phyloP scores from a whole-genome alignment of 441 rosid genomes.

The Viola pubescens region DNA sequence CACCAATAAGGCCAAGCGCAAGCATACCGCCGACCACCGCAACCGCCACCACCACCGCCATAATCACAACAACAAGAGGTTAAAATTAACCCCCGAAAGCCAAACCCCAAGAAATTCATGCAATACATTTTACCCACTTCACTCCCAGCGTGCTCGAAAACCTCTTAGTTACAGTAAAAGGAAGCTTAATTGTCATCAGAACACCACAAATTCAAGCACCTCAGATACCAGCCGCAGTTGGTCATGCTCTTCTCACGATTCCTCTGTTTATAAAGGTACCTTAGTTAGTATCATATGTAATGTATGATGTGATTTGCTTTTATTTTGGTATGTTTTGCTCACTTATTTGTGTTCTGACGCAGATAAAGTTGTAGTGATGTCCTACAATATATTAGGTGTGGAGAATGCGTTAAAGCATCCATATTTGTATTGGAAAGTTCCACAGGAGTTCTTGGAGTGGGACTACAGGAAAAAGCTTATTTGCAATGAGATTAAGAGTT shows the following conservation, averaged over 20 bases:
- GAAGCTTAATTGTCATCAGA: slow-evolving; percentile 21
- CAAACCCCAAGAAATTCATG: slow-evolving; percentile 19
- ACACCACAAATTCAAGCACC: slow-evolving; percentile 9
- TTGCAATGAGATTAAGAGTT: slow-evolving; percentile 51
- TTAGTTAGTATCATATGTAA: too few relatives aligned
- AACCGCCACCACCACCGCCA: too few relatives aligned
- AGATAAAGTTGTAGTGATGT: slow-evolving; percentile 71
- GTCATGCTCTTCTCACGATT: slow-evolving; percentile 48
- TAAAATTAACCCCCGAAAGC: too few relatives aligned
- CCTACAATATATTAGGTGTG: slow-evolving; percentile 81
- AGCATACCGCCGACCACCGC: too few relatives aligned
- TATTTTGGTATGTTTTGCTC: slow-evolving; percentile 1
- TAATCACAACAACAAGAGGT: too few relatives aligned
- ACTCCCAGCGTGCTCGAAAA: slow-evolving; percentile 16
- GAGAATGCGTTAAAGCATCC: slow-evolving; percentile 74
- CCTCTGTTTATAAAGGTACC: slow-evolving; percentile 38
- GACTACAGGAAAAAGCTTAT: slow-evolving; percentile 62
- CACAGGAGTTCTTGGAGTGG: slow-evolving; percentile 55
- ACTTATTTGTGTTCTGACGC: slow-evolving; percentile 15
- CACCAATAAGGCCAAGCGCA: too few relatives aligned
- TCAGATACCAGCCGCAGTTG: slow-evolving; percentile 43
- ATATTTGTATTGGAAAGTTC: slow-evolving; percentile 54
- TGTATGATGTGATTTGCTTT: background rate
- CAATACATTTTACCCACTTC: background rate
- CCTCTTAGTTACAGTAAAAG: slow-evolving; percentile 20